Evolutionary conservation across 164 flowering plant species (phyloP), one percentile per base, ranked within the genome.

Genomic region (Sedum album): DNA sequence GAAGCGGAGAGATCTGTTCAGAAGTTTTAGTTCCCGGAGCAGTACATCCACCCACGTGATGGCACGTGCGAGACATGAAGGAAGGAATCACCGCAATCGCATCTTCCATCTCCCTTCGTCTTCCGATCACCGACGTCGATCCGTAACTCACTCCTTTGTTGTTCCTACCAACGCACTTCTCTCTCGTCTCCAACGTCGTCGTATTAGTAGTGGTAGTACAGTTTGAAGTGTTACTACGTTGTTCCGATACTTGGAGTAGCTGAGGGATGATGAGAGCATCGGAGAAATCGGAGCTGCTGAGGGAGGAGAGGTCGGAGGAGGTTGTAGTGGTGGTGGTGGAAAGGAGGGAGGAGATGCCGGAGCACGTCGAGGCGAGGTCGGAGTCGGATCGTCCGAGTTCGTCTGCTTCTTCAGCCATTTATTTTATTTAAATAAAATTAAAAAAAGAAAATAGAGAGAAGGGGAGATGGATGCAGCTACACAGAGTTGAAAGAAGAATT

Each of bases 101-200:
- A 39, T 89, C 95, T 69, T 89, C 95, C 95, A 89, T 89, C 83
- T 89, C 91, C 28, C 44, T 65, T 76, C 95, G 73, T 63, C 95
- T 75, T 15, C 95, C 95, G 26, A 83, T 77, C 35, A 85, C 74
- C 13, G 88, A 81, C 1, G 82, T 77, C 36, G 35, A 72, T 1
- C 95, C 95, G 88, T 88, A 89, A 10, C 57, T 74, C 25, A 84
- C 75, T 17, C 78, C 76, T 69, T 65, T 77, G 38, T 75, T 76
- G 55, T 66, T 77, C 80, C 73, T 74, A 66, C 86, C 85, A 0
- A 86, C 82, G 71, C 88, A 86, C 77, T 67, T 81, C 67, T 67
- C 69, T 71, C 81, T 75, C 77, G 13, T 70, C 53, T 10, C 21
- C 66, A 44, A 11, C 20, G n/a, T 44, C 0, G 48, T 44, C 48